Percentiles rank a stretch among this genome's conserved stretches.
Conservation (phyloP, 805 yeast species). For the Spathaspora hagerdaliae region DNA sequence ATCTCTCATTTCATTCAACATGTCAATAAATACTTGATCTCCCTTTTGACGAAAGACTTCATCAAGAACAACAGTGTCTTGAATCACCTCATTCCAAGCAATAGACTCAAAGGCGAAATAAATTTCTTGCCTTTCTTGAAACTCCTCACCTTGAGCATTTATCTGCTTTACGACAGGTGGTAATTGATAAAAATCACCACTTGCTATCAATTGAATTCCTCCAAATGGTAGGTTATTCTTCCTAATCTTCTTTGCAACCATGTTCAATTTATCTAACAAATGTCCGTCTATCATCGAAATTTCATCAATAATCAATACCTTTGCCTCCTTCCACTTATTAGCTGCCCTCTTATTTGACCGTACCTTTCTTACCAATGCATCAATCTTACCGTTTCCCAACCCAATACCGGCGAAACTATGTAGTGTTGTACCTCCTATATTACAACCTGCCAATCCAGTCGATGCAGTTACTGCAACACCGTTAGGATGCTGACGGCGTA, state of each 20-base stretch:
- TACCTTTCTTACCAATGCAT: conserved; percentile 47
- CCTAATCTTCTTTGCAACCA: conserved; percentile 52
- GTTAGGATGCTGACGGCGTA: conserved; percentile 41
- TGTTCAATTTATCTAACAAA: conserved; percentile 59
- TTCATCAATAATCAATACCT: conserved; percentile 72
- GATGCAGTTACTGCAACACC: conserved; percentile 80
- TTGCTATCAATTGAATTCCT: conserved; percentile 69
- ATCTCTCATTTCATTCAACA: conserved; percentile 71
- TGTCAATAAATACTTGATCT: conserved; percentile 62
- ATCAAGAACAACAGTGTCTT: conserved; percentile 52
- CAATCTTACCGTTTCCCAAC: conserved; percentile 53
- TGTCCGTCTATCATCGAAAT: conserved; percentile 76
- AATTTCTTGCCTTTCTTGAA: conserved; percentile 14
- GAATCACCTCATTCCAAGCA: conserved; percentile 59
- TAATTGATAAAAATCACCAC: conserved; percentile 80
- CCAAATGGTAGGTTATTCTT: conserved; percentile 60
- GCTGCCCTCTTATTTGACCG: conserved; percentile 46
- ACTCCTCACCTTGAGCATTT: conserved; percentile 22
- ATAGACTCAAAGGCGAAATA: conserved; percentile 62
- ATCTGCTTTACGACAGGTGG: conserved; percentile 60
- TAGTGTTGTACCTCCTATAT: conserved; percentile 73
- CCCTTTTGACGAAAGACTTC: conserved; percentile 77
- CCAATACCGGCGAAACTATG: conserved; percentile 81
- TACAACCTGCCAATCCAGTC: conserved; percentile 80
- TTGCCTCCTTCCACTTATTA: conserved; percentile 51